Conservation (phyloP, 139 green algal genomes). For the Chlorella sp. region DNA sequence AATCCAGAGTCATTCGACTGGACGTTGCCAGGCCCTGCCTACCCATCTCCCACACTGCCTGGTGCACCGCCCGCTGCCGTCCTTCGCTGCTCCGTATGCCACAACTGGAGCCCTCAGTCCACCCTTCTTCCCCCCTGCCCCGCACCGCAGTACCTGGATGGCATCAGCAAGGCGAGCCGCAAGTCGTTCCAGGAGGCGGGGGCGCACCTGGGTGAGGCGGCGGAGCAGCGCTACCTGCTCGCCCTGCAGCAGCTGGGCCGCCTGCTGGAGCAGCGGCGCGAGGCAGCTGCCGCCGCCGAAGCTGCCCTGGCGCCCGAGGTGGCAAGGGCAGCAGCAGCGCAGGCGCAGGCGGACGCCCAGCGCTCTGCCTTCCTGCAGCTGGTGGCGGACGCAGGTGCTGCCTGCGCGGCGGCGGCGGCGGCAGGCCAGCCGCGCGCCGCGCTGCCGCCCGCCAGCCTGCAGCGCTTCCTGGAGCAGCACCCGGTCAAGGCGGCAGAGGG, state of each 20-base stretch:
- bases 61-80: too few relatives aligned
- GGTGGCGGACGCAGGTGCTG: not conserved
- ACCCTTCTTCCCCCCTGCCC: not conserved
- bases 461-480: not conserved
- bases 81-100: too few relatives aligned
- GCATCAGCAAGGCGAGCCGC: conserved; percentile 1
- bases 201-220: not conserved
- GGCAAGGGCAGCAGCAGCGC: not conserved
- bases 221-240: conserved; percentile 31
- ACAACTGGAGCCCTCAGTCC: too few relatives aligned
- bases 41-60: not conserved
- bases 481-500: not conserved
- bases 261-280: not conserved
- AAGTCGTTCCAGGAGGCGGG: not conserved
- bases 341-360: not conserved
- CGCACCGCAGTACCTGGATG: conserved; percentile 17
- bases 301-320: not conserved
- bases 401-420: not conserved
- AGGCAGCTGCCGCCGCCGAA: not conserved
- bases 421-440: not conserved
- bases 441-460: not conserved
- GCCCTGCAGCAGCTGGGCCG: conserved; percentile 25
- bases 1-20: too few relatives aligned
- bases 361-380: not conserved
- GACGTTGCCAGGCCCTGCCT: too few relatives aligned